Conservation (phyloP, 2,329 filamentous ascomycete genomes). For the Aspergillus persii region DNA sequence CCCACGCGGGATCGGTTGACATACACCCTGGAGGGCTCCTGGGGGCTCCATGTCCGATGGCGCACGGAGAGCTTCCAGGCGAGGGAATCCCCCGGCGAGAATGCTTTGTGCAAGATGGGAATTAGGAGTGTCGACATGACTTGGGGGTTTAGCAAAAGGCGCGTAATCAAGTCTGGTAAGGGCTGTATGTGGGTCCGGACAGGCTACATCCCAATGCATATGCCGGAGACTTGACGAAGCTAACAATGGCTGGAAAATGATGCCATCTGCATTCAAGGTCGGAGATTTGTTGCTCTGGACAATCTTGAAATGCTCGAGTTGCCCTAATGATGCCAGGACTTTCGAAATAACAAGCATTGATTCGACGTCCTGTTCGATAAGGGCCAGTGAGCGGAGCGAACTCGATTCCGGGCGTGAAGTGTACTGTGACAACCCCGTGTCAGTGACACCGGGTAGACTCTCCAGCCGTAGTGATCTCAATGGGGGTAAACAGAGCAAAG, state of each 20-base stretch:
- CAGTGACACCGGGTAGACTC: conserved; percentile 54
- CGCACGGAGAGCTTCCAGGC: conserved; percentile 40
- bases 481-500: conserved; percentile 52
- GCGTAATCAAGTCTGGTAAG: conserved; percentile 38
- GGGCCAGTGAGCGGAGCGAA: conserved; percentile 46
- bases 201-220: conserved; percentile 57
- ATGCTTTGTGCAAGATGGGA: conserved; percentile 46
- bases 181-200: conserved; percentile 36
- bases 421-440: conserved; percentile 54
- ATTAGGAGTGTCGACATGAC: conserved; percentile 38
- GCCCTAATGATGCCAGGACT: conserved; percentile 47
- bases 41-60: conserved; percentile 45
- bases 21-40: conserved; percentile 44
- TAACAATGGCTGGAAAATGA: conserved; percentile 49
- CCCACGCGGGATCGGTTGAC: conserved; percentile 38
- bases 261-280: conserved; percentile 40
- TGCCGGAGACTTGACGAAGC: conserved; percentile 49
- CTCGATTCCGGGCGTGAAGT: conserved; percentile 46
- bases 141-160: conserved; percentile 36
- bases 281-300: conserved; percentile 51
- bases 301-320: conserved; percentile 51
- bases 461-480: conserved; percentile 56
- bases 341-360: conserved; percentile 53
- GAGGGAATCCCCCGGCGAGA: conserved; percentile 42
- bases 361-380: conserved; percentile 55